Base-by-base conservation (phyloP, 2,329 filamentous ascomycete genomes). In the Teratosphaeria gauchensis region DNA sequence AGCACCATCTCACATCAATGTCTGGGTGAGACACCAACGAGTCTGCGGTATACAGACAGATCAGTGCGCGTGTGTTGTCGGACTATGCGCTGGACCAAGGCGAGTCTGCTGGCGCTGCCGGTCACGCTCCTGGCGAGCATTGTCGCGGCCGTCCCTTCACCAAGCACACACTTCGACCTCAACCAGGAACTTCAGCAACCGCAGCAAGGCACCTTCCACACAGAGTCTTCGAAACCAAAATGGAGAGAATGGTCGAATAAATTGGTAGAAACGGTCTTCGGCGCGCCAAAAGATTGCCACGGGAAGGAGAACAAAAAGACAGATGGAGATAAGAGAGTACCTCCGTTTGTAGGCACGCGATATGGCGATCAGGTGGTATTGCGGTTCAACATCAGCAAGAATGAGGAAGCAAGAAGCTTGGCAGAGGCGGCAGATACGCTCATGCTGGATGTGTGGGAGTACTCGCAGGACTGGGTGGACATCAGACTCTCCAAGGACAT, bases 361-460 rank as follows among this genome's bases (percentile, higher is more conserved):
- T 96, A 96, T 71, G 84, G 84, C 62, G 83, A 87, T 62, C 86
- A 96, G 73, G 80, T 96, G n/a, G 90, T 99, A 16, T 77, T 97
- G 62, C 86, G 94, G 46, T 96, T 97, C 80, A 90, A 88, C 68
- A 77, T 96, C 58, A 85, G 82, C 61, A 85, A 82, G 30, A 73
- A 79, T 2, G 80, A 84, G 21, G 89, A 95, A 69, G 42, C 89
- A 59, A 74, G 76, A 35, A 86, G 86, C 1, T 77, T 96, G 58
- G 81, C 85, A n/a, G 82, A 88, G 58, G 90, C 90, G 2, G 81
- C 86, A 0, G 81, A 88, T 61, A 83, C 84, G 19, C 81, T 96
- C 28, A 87, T 94, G 66, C 78, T 97, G 51, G 94, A 99, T 70
- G 83, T 97, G 1, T 99, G 94, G 94, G 87, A 89, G 24, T 90